phyloP scores from a whole-genome alignment of 1,284 basidiomycete genomes.

The Amylostereum areolatum region DNA sequence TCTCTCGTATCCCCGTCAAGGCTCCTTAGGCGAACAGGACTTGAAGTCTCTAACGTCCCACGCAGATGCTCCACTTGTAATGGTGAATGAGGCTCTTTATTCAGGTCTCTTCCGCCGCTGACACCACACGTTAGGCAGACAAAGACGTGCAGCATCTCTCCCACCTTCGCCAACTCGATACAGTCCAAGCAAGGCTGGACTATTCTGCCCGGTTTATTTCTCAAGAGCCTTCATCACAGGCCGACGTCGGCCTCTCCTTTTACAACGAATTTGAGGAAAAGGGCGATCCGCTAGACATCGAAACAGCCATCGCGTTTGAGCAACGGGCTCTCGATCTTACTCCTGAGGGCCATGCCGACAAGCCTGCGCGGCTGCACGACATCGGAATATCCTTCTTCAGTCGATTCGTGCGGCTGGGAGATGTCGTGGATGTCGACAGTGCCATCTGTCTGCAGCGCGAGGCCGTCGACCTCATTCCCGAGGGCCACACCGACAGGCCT shows the following conservation, averaged over 20 bases:
- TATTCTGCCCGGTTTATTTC: too few species aligned
- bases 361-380: not conserved
- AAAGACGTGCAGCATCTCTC: too few species aligned
- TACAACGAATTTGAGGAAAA: not conserved
- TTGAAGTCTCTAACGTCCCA: too few species aligned
- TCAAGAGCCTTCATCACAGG: too few species aligned
- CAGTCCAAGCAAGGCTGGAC: too few species aligned
- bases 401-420: not conserved
- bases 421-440: not conserved
- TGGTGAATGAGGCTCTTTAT: too few species aligned
- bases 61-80: too few species aligned
- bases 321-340: not conserved
- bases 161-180: too few species aligned
- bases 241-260: not conserved
- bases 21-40: too few species aligned
- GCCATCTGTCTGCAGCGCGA: not conserved
- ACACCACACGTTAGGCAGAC: too few species aligned
- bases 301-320: not conserved
- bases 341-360: not conserved
- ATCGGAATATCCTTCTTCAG: not conserved
- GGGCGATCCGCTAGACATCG: not conserved
- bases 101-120: too few species aligned
- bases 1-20: too few species aligned
- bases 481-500: slow-evolving; percentile 1
- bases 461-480: not conserved